Conservation (phyloP, 352 stramenopile species). For the Aphanomyces cochlioides region DNA sequence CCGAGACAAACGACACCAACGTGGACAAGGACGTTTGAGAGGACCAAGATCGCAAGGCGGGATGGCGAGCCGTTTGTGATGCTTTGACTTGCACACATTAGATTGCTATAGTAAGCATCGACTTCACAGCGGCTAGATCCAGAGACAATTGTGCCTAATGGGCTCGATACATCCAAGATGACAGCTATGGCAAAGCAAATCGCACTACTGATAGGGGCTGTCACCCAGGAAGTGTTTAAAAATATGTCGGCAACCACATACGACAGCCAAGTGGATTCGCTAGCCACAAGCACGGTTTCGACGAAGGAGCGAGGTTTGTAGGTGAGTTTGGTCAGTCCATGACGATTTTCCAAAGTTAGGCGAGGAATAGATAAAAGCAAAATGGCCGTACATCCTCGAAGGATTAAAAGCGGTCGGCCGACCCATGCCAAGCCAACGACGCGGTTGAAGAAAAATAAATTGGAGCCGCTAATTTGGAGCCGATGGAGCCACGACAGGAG, state of each 20-base stretch:
- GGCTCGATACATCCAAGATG: too few relatives aligned
- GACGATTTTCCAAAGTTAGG: neutral
- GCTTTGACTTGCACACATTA: too few relatives aligned
- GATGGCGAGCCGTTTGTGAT: too few relatives aligned
- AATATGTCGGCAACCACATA: conserved; percentile 1
- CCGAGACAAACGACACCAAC: too few relatives aligned
- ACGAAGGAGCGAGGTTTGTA: neutral
- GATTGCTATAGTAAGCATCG: too few relatives aligned
- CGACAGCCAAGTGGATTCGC: conserved; percentile 11
- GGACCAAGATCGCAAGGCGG: too few relatives aligned
- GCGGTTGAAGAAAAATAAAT: conserved; percentile 16
- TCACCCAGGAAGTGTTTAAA: neutral
- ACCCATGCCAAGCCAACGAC: conserved; percentile 12
- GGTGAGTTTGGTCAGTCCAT: neutral
- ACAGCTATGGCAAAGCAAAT: neutral
- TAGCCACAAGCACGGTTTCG: neutral
- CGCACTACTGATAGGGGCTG: neutral
- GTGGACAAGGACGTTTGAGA: too few relatives aligned
- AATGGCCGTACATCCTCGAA: neutral
- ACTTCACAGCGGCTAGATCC: too few relatives aligned
- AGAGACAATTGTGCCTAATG: too few relatives aligned
- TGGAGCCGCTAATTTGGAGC: neutral
- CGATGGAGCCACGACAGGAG: neutral
- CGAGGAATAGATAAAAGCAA: neutral
- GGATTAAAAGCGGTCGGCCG: conserved; percentile 13